Evolutionary conservation across 176 grass and related monocot genomes (phyloP).

Genomic region (Panicum miliaceum): DNA sequence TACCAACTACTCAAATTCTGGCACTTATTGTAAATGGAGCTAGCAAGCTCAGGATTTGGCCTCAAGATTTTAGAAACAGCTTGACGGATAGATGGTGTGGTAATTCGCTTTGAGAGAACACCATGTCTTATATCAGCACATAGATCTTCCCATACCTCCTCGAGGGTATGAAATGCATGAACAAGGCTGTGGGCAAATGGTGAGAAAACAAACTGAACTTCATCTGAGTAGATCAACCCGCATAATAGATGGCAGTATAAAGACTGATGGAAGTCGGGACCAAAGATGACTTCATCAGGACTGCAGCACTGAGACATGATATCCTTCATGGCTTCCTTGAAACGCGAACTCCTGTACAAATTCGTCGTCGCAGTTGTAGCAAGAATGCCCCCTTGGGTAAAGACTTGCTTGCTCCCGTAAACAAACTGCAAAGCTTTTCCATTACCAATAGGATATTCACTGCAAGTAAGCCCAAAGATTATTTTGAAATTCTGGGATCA

Average conservation of each 20-base stretch:
- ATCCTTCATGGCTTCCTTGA: constrained; percentile 71
- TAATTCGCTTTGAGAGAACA: constrained; percentile 71
- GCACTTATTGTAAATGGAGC: constrained; percentile 65
- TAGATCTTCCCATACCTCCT: constrained; percentile 75
- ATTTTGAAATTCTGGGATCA: not conserved
- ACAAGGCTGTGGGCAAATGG: constrained; percentile 88
- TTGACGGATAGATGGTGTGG: constrained; percentile 60
- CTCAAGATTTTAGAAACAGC: constrained; percentile 80
- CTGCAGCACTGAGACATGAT: constrained; percentile 70
- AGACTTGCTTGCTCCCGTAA: constrained; percentile 79
- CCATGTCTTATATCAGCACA: constrained; percentile 79
- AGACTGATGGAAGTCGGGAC: constrained; percentile 73
- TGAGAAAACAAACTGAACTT: constrained; percentile 71
- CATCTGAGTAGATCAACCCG: constrained; percentile 71
- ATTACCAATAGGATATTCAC: constrained; percentile 70
- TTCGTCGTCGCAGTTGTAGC: constrained; percentile 84
- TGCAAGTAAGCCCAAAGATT: constrained; percentile 23
- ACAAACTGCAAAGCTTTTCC: constrained; percentile 91
- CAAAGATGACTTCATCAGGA: constrained; percentile 84
- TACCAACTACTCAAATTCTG: constrained; percentile 76
- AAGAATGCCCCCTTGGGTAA: constrained; percentile 70
- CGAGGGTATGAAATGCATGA: constrained; percentile 74
- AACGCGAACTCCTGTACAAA: constrained; percentile 62
- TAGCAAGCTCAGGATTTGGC: constrained; percentile 72
- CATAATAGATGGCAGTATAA: constrained; percentile 93